phyloP scores from a whole-genome alignment of 345 rosid genomes.

The Streptanthus diversifolius region DNA sequence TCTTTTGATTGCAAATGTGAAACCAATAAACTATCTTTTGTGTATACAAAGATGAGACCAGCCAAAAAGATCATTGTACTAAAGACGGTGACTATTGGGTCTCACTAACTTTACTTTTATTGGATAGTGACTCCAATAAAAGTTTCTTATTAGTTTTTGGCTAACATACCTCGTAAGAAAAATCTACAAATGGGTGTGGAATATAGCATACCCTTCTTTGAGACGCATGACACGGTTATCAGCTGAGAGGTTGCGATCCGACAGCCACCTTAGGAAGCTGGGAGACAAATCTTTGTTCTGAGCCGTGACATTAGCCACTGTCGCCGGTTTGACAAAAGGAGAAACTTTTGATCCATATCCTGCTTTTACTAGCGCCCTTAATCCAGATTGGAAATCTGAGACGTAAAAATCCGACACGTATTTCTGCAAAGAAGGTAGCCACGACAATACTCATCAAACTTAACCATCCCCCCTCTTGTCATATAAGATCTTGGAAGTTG shows the following conservation, averaged over 20 bases:
- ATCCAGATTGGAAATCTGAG: constrained; percentile 90
- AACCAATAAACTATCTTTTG: background rate
- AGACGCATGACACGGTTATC: constrained; percentile 82
- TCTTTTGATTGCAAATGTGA: background rate
- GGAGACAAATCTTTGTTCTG: constrained; percentile 69
- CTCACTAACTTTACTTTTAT: too few species aligned
- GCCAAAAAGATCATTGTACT: background rate
- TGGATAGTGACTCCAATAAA: background rate
- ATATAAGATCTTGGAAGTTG: background rate
- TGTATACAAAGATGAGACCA: background rate
- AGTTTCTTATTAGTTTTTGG: background rate
- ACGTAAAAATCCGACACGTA: constrained; percentile 85
- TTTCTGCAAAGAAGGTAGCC: constrained; percentile 46
- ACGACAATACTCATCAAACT: constrained; percentile 6
- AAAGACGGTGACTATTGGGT: background rate
- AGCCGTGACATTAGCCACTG: constrained; percentile 62
- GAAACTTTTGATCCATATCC: constrained; percentile 92
- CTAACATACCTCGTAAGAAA: background rate
- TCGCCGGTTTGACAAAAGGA: constrained; percentile 69
- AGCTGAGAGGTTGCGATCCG: constrained; percentile 67
- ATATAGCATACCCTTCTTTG: constrained; percentile 70
- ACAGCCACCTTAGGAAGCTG: constrained; percentile 68
- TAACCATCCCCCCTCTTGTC: background rate
- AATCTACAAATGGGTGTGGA: background rate
- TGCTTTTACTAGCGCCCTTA: constrained; percentile 84